Evolutionary conservation across 495 filamentous ascomycete species (phyloP), one percentile per base, ranked within the genome.

Genomic region (Neurospora sp.): DNA sequence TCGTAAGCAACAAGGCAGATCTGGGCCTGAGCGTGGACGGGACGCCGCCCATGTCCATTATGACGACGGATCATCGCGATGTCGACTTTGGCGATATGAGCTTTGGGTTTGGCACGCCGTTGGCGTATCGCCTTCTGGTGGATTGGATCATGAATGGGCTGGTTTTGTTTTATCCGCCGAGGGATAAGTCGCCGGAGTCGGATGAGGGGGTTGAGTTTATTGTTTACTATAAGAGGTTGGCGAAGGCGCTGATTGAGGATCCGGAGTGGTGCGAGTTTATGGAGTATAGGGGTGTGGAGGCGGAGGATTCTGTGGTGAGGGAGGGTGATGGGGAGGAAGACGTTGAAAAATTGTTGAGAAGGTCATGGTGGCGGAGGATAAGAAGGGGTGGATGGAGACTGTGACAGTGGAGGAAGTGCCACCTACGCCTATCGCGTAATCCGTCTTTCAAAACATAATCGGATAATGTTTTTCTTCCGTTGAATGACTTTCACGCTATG

Each of bases 141-240:
- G 78, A 76, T 65, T 61, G 69, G 22, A 72, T 82, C 12, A 76
- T 78, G 39, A 76, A 77, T 70, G 78, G 79, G 1, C 40, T 79
- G 7, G 70, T 75, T 8, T n/a, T 80, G 14, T 68, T 81, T 22
- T 83, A 83, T 47, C 78, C 81, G 18, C 75, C 76, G 10, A 72
- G 77, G 12, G 31, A 61, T 5, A 69, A 68, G 5, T 68, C 35
- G 0, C 70, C 71, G 5, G 77, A 74, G 8, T 78, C 82, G 65
- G 81, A 85, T 70, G 82, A 86, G 69, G 85, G 85, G 1, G 78
- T 74, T 20, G 84, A 85, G 75, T 80, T 86, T 72, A 75, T 79
- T 38, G 78, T 86, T 53, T 68, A 78, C 0, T 81, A 82, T 65
- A 81, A 76, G 70, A 72, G 77, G 14, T 69, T 82, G 38, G 77